Percentiles rank a stretch among this genome's conserved stretches.
Evolutionary conservation across 805 yeast genomes (phyloP).

Genomic region (Jamesozyma jinghongensis): DNA sequence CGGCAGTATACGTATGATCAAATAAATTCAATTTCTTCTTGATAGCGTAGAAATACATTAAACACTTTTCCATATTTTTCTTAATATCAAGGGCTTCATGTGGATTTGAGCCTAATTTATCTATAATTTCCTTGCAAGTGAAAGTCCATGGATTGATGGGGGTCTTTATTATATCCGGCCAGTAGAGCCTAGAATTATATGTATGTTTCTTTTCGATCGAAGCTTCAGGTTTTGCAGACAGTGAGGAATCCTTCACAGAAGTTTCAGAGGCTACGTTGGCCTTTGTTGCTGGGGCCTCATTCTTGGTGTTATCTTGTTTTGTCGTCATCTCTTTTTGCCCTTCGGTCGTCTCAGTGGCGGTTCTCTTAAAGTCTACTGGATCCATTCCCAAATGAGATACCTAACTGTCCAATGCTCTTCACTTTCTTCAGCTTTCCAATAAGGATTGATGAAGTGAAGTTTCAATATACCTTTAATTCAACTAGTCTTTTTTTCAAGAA

Average conservation of each 20-base stretch:
- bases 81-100: constrained; percentile 19
- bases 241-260: neutral
- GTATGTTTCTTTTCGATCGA: neutral
- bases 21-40: constrained; percentile 27
- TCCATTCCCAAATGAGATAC: no score
- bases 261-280: neutral
- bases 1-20: constrained; percentile 31
- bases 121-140: constrained; percentile 24
- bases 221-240: neutral
- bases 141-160: constrained; percentile 28
- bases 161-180: constrained; percentile 30
- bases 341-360: no score
- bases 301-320: neutral
- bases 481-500: no score
- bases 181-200: constrained; percentile 24
- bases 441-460: no score
- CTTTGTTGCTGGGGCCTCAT: no score
- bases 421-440: no score
- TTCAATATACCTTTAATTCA: no score
- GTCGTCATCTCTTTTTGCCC: no score
- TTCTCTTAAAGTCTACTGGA: no score
- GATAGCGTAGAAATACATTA: constrained; percentile 29
- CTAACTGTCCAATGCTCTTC: no score
- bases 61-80: constrained; percentile 28
- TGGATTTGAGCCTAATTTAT: constrained; percentile 19